These are phyloP conservation scores for Populus hybrid DNA, from an alignment of 441 rosid species.

Conservation along the genomic window DNA sequence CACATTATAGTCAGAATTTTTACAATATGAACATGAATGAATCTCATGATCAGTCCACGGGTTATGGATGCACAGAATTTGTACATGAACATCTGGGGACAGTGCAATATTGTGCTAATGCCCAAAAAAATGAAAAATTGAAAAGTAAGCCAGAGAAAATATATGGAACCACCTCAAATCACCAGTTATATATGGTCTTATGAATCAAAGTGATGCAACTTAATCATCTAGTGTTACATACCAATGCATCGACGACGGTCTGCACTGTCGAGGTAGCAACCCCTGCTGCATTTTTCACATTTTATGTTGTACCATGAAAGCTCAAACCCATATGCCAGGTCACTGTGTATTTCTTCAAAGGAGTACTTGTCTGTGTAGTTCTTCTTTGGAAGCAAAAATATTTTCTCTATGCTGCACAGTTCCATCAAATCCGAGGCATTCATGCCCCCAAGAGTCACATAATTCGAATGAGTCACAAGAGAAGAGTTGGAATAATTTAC, in stretches of 20 bases:
- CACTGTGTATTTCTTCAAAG: not conserved
- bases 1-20: too few species aligned
- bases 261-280: not conserved
- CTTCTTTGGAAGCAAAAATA: not conserved
- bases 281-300: not conserved
- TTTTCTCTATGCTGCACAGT: conserved; percentile 3
- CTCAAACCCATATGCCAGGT: conserved; percentile 17
- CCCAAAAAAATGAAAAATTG: too few species aligned
- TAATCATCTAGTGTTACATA: not conserved
- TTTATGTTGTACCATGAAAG: conserved; percentile 17
- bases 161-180: too few species aligned
- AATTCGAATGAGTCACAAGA: not conserved
- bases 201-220: not conserved
- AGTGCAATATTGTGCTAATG: too few species aligned
- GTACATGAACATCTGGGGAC: too few species aligned
- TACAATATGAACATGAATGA: too few species aligned
- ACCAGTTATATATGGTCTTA: too few species aligned
- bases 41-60: too few species aligned
- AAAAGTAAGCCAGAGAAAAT: too few species aligned
- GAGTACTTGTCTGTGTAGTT: not conserved
- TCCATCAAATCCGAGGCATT: conserved; percentile 5
- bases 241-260: not conserved
- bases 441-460: conserved; percentile 6
- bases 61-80: too few species aligned
- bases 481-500: not conserved